Percentiles rank a stretch among this genome's conserved stretches.
Evolutionary conservation across 768 basidiomycete species (phyloP).

Genomic region (Cubamyces sp.): DNA sequence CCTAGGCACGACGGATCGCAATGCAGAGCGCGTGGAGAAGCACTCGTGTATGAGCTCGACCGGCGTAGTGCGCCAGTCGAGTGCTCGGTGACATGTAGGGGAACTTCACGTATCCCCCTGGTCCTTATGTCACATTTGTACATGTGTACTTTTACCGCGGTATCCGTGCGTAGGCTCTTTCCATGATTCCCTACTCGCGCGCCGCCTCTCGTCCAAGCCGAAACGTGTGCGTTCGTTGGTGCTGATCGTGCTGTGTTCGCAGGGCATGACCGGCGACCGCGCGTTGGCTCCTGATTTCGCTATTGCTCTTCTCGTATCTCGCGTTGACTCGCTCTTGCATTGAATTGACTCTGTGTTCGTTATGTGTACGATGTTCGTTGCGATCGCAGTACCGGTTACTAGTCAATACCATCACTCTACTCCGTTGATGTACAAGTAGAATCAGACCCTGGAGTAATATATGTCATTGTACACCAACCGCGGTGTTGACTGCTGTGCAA

Average conservation of each 20-base stretch:
- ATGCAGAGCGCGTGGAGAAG: conserved; percentile 91
- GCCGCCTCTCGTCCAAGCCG: too few species aligned
- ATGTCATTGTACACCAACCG: background rate
- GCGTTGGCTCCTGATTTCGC: background rate
- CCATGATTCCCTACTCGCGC: background rate
- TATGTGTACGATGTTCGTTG: conserved; percentile 2
- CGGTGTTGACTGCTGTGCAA: background rate
- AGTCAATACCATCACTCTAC: conserved; percentile 16
- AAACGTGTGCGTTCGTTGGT: background rate
- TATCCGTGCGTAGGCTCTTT: conserved; percentile 6
- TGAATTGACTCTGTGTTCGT: conserved; percentile 5
- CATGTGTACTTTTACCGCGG: conserved; percentile 8
- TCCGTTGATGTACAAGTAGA: conserved; percentile 15
- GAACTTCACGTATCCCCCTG: background rate
- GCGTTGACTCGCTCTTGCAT: conserved; percentile 8
- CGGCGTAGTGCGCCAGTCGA: background rate
- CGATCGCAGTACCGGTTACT: conserved; percentile 4
- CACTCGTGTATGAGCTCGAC: conserved; percentile 49
- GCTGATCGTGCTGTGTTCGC: conserved; percentile 5
- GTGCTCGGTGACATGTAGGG: background rate
- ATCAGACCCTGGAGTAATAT: conserved; percentile 2
- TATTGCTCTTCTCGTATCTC: background rate
- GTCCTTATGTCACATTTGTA: background rate
- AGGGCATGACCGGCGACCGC: background rate
- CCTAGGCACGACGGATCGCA: conserved; percentile 78